Percentiles rank a stretch among this genome's conserved stretches.
phyloP scores from a whole-genome alignment of 2,329 filamentous ascomycete genomes.

The Parastagonospora avenae region DNA sequence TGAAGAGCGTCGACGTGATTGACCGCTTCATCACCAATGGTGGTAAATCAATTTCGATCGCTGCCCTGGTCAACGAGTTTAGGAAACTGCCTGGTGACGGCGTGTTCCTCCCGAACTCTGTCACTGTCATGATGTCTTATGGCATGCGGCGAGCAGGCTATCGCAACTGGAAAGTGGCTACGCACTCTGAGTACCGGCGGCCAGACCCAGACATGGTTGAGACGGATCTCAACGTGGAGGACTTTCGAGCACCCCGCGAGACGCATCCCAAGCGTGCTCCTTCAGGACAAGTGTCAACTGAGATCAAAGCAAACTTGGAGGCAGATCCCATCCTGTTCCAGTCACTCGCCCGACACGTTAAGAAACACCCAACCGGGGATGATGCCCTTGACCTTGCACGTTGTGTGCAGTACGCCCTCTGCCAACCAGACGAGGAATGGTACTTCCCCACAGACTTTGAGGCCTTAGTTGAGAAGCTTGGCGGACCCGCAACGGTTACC shows the following conservation, averaged over 20 bases:
- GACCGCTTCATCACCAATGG: constrained; percentile 30
- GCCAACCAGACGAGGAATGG: constrained; percentile 29
- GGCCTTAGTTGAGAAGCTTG: constrained; percentile 22
- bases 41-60: constrained; percentile 10
- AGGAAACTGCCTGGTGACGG: constrained; percentile 8
- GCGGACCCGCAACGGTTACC: constrained; percentile 16
- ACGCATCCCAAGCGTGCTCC: constrained; percentile 17
- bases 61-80: constrained; percentile 21
- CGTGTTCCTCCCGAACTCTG: constrained; percentile 14
- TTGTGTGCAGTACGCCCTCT: constrained; percentile 26
- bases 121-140: constrained; percentile 26
- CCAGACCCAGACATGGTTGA: constrained; percentile 6
- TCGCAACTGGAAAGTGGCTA: constrained; percentile 17
- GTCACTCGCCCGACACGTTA: constrained; percentile 27
- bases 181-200: constrained; percentile 6
- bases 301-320: constrained; percentile 2
- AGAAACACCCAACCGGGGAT: constrained; percentile 22
- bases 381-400: constrained; percentile 38
- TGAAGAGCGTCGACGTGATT: constrained; percentile 31
- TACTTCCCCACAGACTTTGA: constrained; percentile 30
- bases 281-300: neutral
- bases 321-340: constrained; percentile 23
- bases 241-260: constrained; percentile 23
- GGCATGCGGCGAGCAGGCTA: constrained; percentile 23
- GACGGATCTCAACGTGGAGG: constrained; percentile 17